These are phyloP conservation scores for Apophysomyces elegans DNA, from an alignment of 371 early-diverging fungal genomes.

Conservation along the genomic window DNA sequence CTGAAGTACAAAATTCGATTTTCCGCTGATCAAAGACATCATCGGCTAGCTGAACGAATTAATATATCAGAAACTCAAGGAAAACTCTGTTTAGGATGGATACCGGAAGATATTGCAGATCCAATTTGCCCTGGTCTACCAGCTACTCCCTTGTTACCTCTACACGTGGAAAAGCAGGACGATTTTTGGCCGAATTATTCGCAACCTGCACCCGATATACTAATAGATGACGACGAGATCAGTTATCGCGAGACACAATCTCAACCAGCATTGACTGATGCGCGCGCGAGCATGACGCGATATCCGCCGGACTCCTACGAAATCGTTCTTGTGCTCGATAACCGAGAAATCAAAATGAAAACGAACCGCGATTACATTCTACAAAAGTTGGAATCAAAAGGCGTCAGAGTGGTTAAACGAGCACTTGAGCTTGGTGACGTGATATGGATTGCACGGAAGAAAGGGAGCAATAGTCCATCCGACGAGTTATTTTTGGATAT, in stretches of 20 bases:
- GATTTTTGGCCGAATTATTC: constrained; percentile 27
- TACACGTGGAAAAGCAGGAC: constrained; percentile 25
- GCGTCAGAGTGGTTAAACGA: constrained; percentile 60
- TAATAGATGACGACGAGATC: neutral
- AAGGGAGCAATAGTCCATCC: constrained; percentile 22
- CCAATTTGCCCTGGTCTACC: constrained; percentile 39
- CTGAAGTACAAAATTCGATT: constrained; percentile 39
- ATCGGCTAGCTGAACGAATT: constrained; percentile 21
- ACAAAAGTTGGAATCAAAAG: constrained; percentile 59
- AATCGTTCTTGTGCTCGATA: constrained; percentile 79
- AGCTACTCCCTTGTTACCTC: constrained; percentile 23
- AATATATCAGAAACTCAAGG: constrained; percentile 10
- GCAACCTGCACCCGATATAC: neutral
- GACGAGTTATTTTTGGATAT: constrained; percentile 85
- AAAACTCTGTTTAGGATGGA: constrained; percentile 22
- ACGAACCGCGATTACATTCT: constrained; percentile 77
- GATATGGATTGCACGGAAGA: constrained; percentile 83
- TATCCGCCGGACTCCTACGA: constrained; percentile 67
- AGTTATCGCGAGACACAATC: neutral
- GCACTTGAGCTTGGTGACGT: constrained; percentile 87
- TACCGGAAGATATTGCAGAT: constrained; percentile 23
- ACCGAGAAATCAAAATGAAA: constrained; percentile 75
- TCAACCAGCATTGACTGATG: neutral
- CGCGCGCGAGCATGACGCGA: neutral
- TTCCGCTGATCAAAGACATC: constrained; percentile 25